Evolutionary conservation across 768 basidiomycete species (phyloP), one percentile per base, ranked within the genome.

Genomic region (Hericium coralloides): DNA sequence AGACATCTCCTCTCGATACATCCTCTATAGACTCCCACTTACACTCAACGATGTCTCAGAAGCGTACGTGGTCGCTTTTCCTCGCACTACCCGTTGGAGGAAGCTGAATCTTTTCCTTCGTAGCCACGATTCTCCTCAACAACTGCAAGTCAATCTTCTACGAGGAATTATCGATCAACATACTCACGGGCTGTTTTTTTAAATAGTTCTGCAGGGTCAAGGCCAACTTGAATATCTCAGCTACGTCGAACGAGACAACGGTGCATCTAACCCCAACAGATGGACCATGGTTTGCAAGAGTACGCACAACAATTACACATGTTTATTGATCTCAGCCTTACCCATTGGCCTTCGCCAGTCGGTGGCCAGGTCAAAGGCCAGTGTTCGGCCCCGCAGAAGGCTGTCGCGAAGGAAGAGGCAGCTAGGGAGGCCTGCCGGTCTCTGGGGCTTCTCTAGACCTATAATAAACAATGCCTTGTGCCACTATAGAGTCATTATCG

Each of bases 361-460:
- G 14, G 49, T 8, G 61, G 61, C 36, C 14, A 26, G 56, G 68
- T 73, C 8, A 74, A 72, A 66, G 84, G 82, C 31, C 72, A 69
- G 12, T 82, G 75, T 5, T 69, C 63, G 1, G 80, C 76, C 12
- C 31, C 63, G 2, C 71, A 72, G 47, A 80, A 83, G 61, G 63
- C 70, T 10, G 51, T 49, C 1, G 72, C 73, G 8, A 73, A 67
- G 58, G 72, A 75, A 43, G 58, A 53, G 36, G 73, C 73, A 18
- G 71, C 71, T 0, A 51, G 55, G 26, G 60, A 68, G 41, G 69
- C 69, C 31, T 55, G 71, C 47, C 22, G 31, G 38, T 49, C 14
- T 3, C 58, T 72, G 38, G 63, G 62, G 10, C 8, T 54, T 26
- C 20, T 41, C 22, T 56, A n/a, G 20, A 10, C 20, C 37, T 38